phyloP scores from a whole-genome alignment of 805 yeast genomes.

The Suhomyces tanzawaensis region DNA sequence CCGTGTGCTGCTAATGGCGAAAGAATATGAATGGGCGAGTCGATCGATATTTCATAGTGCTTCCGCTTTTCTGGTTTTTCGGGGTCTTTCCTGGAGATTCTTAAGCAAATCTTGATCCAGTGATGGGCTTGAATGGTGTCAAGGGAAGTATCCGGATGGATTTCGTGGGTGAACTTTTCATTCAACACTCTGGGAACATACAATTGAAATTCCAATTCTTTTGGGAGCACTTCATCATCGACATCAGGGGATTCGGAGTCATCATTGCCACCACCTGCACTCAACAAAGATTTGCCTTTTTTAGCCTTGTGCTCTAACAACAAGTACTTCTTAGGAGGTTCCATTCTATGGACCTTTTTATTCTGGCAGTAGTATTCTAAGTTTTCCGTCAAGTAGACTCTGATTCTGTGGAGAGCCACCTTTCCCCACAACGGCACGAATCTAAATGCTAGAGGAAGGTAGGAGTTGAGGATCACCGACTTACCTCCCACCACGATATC shows the following conservation, averaged over 20 bases:
- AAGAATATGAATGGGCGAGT: conserved; percentile 85
- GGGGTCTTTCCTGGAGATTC: conserved; percentile 69
- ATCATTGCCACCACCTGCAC: conserved; percentile 23
- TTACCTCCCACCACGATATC: conserved; percentile 91
- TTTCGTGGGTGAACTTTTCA: conserved; percentile 42
- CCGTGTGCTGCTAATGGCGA: conserved; percentile 78
- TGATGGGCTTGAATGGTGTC: conserved; percentile 84
- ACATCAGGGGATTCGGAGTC: conserved; percentile 27
- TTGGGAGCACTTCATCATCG: conserved; percentile 59
- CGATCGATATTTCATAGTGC: conserved; percentile 92
- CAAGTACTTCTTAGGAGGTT: conserved; percentile 80
- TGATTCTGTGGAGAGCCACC: conserved; percentile 77
- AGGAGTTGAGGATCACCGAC: conserved; percentile 78
- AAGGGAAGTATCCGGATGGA: conserved; percentile 85
- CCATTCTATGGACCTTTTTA: conserved; percentile 87
- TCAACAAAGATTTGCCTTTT: conserved; percentile 46
- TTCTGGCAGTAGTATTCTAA: conserved; percentile 85
- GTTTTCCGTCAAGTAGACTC: conserved; percentile 85
- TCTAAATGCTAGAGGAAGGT: conserved; percentile 78
- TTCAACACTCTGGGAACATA: conserved; percentile 71
- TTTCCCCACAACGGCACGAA: conserved; percentile 81
- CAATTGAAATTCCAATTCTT: conserved; percentile 84
- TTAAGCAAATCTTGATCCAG: conserved; percentile 87
- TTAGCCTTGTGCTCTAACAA: conserved; percentile 76
- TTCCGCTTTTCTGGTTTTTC: conserved; percentile 60